Evolutionary conservation across 2,329 filamentous ascomycete genomes (phyloP).

Genomic region (Ceratocystis alfenasii): DNA sequence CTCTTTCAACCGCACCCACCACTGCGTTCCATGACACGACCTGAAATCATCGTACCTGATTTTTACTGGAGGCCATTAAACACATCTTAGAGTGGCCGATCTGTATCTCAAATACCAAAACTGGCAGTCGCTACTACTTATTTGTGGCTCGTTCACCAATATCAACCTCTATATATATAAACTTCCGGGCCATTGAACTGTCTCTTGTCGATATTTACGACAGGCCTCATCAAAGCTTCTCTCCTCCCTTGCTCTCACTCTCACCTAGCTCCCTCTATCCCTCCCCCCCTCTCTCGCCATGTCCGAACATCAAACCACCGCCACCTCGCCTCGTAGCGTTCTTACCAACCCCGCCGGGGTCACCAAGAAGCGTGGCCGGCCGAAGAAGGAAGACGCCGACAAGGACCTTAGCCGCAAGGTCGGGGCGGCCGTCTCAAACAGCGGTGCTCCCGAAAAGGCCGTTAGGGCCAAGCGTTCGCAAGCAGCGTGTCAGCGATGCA

Average conservation of each 20-base stretch:
- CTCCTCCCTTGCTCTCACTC: background rate
- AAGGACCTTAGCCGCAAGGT: conserved; percentile 14
- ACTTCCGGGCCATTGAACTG: too few species aligned
- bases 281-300: background rate
- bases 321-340: background rate
- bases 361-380: conserved; percentile 20
- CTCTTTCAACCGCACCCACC: background rate
- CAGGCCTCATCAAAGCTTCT: background rate
- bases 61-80: conserved; percentile 5
- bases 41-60: background rate
- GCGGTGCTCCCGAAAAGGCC: conserved; percentile 9
- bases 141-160: background rate
- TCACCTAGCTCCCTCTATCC: background rate
- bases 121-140: background rate
- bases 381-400: conserved; percentile 18
- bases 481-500: conserved; percentile 55
- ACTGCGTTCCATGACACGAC: conserved; percentile 5
- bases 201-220: too few species aligned
- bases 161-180: background rate
- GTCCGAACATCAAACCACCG: background rate
- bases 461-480: conserved; percentile 52
- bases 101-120: background rate
- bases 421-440: background rate
- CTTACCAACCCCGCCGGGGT: conserved; percentile 3
- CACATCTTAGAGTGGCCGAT: background rate